Conservation (phyloP, 306 rosid species). For the Morella rubra region DNA sequence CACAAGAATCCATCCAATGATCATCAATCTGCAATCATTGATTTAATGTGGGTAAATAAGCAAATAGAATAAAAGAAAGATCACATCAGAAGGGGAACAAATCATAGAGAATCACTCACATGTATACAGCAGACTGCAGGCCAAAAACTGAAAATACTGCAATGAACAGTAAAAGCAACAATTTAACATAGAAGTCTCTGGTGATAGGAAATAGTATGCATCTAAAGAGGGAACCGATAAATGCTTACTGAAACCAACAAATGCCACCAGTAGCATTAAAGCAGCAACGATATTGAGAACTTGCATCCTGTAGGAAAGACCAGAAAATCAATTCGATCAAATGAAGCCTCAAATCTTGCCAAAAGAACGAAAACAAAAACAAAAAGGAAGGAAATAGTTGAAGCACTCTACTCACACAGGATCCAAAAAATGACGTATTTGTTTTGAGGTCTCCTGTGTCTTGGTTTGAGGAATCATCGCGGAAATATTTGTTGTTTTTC, state of each 20-base stretch:
- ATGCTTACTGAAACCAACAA: constrained; percentile 58
- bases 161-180: constrained; percentile 12
- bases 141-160: constrained; percentile 71
- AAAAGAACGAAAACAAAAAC: neutral
- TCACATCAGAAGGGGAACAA: neutral
- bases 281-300: constrained; percentile 47
- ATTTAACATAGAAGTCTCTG: constrained; percentile 5
- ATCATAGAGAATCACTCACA: constrained; percentile 46
- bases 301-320: constrained; percentile 40
- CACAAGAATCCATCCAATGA: constrained; percentile 7
- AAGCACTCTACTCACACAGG: constrained; percentile 23
- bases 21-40: neutral
- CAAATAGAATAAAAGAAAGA: neutral
- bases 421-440: constrained; percentile 17
- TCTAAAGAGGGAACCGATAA: neutral
- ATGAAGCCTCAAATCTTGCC: neutral
- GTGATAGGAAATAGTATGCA: neutral
- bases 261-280: constrained; percentile 51
- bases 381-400: neutral
- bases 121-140: constrained; percentile 49
- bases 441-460: constrained; percentile 25
- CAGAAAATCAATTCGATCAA: neutral
- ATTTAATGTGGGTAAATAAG: neutral
- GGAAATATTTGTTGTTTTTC: constrained; percentile 18
- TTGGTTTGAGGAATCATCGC: constrained; percentile 18